Percentiles rank a stretch among this genome's conserved stretches.
These are phyloP conservation scores for Eutrema yunnanense DNA, from an alignment of 345 rosid species.

Conservation along the genomic window DNA sequence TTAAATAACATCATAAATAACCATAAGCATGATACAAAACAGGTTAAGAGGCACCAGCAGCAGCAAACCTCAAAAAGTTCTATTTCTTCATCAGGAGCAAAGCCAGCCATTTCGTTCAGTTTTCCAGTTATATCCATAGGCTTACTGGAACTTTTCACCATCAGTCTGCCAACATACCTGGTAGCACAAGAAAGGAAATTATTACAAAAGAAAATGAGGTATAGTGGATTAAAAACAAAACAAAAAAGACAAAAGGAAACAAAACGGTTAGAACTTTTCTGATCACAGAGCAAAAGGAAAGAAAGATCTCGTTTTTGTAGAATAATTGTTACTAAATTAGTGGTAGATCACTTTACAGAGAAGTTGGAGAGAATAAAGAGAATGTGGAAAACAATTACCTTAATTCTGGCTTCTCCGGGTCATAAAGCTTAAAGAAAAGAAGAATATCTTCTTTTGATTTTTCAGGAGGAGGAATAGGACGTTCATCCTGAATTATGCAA, in stretches of 20 bases:
- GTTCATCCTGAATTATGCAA: conserved; percentile 53
- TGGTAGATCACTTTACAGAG: not conserved
- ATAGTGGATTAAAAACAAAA: not conserved
- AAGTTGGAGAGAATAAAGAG: not conserved
- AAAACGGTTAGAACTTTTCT: not conserved
- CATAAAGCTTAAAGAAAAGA: conserved; percentile 87
- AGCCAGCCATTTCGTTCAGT: conserved; percentile 89
- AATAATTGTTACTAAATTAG: not conserved
- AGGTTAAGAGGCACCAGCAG: not conserved
- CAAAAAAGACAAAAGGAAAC: not conserved
- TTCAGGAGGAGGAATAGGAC: conserved; percentile 56
- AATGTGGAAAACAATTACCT: conserved; percentile 39
- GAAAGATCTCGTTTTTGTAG: not conserved
- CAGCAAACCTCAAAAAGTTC: conserved; percentile 79
- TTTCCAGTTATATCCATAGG: conserved; percentile 64
- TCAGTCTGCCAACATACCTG: conserved; percentile 76
- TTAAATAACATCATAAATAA: not conserved
- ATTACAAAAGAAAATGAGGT: conserved; percentile 11
- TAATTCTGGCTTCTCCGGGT: conserved; percentile 63
- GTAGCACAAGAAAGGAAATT: not conserved
- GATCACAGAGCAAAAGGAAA: not conserved
- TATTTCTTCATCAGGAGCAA: conserved; percentile 76
- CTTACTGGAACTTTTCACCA: conserved; percentile 72
- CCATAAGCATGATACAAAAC: not conserved
- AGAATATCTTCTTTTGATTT: conserved; percentile 83